phyloP scores from a whole-genome alignment of 2,329 filamentous ascomycete genomes.

The Fusarium foetens region DNA sequence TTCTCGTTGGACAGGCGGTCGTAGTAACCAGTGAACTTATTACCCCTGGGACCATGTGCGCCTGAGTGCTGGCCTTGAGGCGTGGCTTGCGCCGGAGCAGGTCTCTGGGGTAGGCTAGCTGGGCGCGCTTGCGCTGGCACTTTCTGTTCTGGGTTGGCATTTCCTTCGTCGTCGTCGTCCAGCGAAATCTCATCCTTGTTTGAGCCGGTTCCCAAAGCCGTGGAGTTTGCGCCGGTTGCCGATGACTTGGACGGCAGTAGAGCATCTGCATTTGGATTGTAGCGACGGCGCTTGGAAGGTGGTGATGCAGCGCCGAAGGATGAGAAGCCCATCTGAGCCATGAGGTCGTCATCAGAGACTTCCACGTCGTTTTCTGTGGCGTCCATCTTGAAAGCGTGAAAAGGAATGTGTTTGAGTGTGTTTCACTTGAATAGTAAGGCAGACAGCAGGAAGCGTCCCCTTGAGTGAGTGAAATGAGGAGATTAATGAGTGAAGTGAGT shows the following conservation, averaged over 20 bases:
- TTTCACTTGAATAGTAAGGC: background rate
- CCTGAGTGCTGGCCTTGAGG: slow-evolving; percentile 24
- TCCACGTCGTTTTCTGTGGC: slow-evolving; percentile 18
- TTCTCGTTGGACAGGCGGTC: slow-evolving; percentile 76
- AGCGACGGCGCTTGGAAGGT: slow-evolving; percentile 73
- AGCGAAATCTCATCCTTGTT: slow-evolving; percentile 61
- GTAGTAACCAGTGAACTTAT: slow-evolving; percentile 76
- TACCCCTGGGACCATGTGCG: slow-evolving; percentile 36
- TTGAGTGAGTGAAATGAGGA: slow-evolving; percentile 4
- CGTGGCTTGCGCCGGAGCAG: slow-evolving; percentile 29
- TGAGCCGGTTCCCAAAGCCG: slow-evolving; percentile 44
- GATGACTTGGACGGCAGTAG: slow-evolving; percentile 44
- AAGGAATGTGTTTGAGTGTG: background rate
- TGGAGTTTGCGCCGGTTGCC: slow-evolving; percentile 52
- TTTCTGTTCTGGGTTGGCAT: slow-evolving; percentile 29
- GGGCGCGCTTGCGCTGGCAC: slow-evolving; percentile 47
- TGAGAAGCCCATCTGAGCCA: slow-evolving; percentile 78
- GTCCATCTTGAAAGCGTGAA: slow-evolving; percentile 3
- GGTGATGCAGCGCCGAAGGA: slow-evolving; percentile 70
- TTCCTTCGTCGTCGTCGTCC: slow-evolving; percentile 44
- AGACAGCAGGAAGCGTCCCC: background rate
- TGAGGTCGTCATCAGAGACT: slow-evolving; percentile 55
- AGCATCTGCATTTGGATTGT: slow-evolving; percentile 66
- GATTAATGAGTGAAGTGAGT: slow-evolving; percentile 10
- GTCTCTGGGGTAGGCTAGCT: slow-evolving; percentile 48